phyloP scores from a whole-genome alignment of 2,329 filamentous ascomycete genomes.

The Lecanicillium sp. region DNA sequence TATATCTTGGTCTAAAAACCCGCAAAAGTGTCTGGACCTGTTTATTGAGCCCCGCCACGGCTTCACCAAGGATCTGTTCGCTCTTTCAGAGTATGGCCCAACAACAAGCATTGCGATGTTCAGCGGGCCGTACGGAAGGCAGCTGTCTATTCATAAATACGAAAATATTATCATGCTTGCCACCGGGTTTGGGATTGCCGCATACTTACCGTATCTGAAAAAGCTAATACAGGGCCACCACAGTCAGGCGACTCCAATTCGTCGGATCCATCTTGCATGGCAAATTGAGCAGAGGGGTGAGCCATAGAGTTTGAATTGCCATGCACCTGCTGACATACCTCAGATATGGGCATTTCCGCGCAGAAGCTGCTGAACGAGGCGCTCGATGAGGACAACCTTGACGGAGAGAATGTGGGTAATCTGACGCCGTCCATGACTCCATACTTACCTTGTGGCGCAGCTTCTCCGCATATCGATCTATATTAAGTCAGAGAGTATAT shows the following conservation, averaged over 20 bases:
- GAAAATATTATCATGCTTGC: conserved; percentile 24
- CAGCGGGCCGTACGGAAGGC: neutral
- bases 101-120: conserved; percentile 1
- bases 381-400: conserved; percentile 1
- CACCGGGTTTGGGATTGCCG: conserved; percentile 23
- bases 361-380: conserved; percentile 1
- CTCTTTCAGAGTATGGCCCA: neutral
- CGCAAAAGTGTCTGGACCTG: neutral
- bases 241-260: conserved; percentile 15
- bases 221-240: conserved; percentile 25
- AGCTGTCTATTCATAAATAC: conserved; percentile 12
- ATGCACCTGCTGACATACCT: neutral
- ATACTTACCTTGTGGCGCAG: neutral
- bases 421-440: neutral
- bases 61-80: neutral
- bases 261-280: conserved; percentile 24
- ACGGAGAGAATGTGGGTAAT: neutral
- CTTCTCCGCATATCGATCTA: conserved; percentile 1
- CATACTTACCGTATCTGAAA: conserved; percentile 23
- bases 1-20: neutral
- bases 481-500: neutral
- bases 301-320: neutral
- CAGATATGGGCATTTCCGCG: neutral
- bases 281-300: conserved; percentile 9
- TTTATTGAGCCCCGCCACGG: too few species aligned